Percentiles rank a stretch among this genome's conserved stretches.
These are phyloP conservation scores for Durotheca rogersii DNA, from an alignment of 495 filamentous ascomycete species.

Conservation along the genomic window DNA sequence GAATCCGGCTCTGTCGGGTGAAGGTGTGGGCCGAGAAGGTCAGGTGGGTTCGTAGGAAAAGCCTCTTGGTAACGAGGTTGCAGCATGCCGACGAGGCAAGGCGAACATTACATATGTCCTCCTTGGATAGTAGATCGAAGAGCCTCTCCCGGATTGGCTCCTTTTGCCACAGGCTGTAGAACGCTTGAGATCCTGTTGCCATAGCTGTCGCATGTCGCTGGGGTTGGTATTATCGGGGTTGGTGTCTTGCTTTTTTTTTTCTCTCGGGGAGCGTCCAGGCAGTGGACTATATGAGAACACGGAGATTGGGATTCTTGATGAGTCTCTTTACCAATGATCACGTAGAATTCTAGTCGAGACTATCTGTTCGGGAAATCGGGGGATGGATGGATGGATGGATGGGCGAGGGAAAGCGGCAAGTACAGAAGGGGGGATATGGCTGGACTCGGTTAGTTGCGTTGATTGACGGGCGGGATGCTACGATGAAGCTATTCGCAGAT, in stretches of 20 bases:
- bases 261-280: slow-evolving; percentile 4
- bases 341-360: too few species aligned
- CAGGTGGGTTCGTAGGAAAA: slow-evolving; percentile 57
- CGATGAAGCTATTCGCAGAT: slow-evolving; percentile 38
- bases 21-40: slow-evolving; percentile 71
- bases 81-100: slow-evolving; percentile 52
- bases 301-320: slow-evolving; percentile 4
- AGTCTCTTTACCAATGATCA: slow-evolving; percentile 13
- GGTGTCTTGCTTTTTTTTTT: slow-evolving; percentile 6
- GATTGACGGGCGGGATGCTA: slow-evolving; percentile 28
- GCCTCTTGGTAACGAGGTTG: slow-evolving; percentile 52
- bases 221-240: slow-evolving; percentile 20
- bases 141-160: slow-evolving; percentile 49
- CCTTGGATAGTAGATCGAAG: slow-evolving; percentile 50
- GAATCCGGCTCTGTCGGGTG: slow-evolving; percentile 64
- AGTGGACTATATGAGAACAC: slow-evolving; percentile 15
- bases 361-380: slow-evolving; percentile 13
- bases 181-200: slow-evolving; percentile 47
- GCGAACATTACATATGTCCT: slow-evolving; percentile 53
- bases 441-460: too few species aligned
- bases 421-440: too few species aligned
- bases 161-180: slow-evolving; percentile 58
- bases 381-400: slow-evolving; percentile 7
- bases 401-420: slow-evolving; percentile 1
- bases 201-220: slow-evolving; percentile 50